Conservation (phyloP, 352 stramenopile species). For the Phytophthora constricta region DNA sequence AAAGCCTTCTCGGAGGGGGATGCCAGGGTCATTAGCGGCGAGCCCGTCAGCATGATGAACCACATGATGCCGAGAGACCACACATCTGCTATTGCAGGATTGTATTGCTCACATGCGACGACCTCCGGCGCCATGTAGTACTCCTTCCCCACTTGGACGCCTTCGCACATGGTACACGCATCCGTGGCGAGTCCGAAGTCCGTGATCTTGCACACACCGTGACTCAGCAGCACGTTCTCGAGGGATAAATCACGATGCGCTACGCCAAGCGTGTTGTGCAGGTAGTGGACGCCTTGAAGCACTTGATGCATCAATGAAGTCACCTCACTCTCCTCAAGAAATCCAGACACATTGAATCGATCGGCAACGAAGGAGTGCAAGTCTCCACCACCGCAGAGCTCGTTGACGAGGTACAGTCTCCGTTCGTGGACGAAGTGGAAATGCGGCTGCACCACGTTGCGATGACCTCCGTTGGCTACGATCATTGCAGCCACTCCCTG, state of each 20-base stretch:
- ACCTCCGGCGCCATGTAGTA: conserved; percentile 76
- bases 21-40: conserved; percentile 48
- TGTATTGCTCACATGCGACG: conserved; percentile 45
- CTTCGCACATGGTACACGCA: conserved; percentile 18
- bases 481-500: conserved; percentile 19
- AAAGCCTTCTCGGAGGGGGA: conserved; percentile 39
- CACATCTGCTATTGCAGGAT: conserved; percentile 56
- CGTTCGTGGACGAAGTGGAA: conserved; percentile 30
- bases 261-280: conserved; percentile 46
- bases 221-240: conserved; percentile 57
- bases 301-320: conserved; percentile 47
- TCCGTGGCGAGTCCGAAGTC: conserved; percentile 62
- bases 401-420: conserved; percentile 47
- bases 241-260: conserved; percentile 62
- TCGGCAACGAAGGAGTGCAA: conserved; percentile 40
- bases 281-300: conserved; percentile 42
- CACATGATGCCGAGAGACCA: conserved; percentile 74
- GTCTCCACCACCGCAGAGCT: conserved; percentile 60
- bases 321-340: conserved; percentile 36
- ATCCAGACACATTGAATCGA: conserved; percentile 9
- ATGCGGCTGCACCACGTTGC: conserved; percentile 40
- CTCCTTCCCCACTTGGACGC: conserved; percentile 55
- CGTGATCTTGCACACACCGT: conserved; percentile 51
- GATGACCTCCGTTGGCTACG: conserved; percentile 26
- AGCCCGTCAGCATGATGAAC: conserved; percentile 74